A percentile compares a stretch with the other conserved stretches of the same genome.
Evolutionary conservation across 768 basidiomycete species (phyloP).

Genomic region (Rhodotorula taiwanensis): DNA sequence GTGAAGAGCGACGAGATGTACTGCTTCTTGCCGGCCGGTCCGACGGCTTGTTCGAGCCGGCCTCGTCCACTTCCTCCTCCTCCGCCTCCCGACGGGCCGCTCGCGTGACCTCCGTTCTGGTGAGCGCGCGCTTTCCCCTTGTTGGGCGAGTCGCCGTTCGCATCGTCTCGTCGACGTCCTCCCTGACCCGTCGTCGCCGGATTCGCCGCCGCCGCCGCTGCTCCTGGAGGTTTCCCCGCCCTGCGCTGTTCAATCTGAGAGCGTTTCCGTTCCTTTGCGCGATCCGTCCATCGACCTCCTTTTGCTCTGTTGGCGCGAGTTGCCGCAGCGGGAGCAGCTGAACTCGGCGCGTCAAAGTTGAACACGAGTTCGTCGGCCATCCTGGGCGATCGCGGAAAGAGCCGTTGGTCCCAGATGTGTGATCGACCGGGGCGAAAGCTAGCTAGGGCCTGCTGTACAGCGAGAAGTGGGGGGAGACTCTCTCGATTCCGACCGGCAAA

Average conservation of each 20-base stretch:
- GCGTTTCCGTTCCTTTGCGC: slow-evolving; percentile 49
- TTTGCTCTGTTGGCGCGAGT: slow-evolving; percentile 36
- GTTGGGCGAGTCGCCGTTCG: slow-evolving; percentile 47
- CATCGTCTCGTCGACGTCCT: background rate
- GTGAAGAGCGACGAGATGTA: slow-evolving; percentile 85
- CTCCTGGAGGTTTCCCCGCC: slow-evolving; percentile 49
- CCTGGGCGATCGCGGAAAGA: too few species aligned
- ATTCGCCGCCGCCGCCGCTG: background rate
- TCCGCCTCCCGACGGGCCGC: slow-evolving; percentile 16
- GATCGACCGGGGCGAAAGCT: too few species aligned
- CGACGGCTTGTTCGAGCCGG: slow-evolving; percentile 19
- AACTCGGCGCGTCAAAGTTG: slow-evolving; percentile 41
- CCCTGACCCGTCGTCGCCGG: too few species aligned
- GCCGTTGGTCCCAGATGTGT: too few species aligned
- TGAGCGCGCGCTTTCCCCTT: too few species aligned
- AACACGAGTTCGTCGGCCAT: slow-evolving; percentile 37
- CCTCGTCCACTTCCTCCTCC: slow-evolving; percentile 11
- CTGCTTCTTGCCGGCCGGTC: slow-evolving; percentile 41
- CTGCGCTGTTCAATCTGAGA: slow-evolving; percentile 44
- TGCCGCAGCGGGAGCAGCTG: slow-evolving; percentile 13
- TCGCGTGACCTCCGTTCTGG: slow-evolving; percentile 40
- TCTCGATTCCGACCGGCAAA: too few species aligned
- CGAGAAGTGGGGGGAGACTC: too few species aligned
- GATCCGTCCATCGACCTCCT: slow-evolving; percentile 50
- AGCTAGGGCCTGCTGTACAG: too few species aligned